phyloP scores from a whole-genome alignment of 164 flowering plant genomes.

The Protea cynaroides region DNA sequence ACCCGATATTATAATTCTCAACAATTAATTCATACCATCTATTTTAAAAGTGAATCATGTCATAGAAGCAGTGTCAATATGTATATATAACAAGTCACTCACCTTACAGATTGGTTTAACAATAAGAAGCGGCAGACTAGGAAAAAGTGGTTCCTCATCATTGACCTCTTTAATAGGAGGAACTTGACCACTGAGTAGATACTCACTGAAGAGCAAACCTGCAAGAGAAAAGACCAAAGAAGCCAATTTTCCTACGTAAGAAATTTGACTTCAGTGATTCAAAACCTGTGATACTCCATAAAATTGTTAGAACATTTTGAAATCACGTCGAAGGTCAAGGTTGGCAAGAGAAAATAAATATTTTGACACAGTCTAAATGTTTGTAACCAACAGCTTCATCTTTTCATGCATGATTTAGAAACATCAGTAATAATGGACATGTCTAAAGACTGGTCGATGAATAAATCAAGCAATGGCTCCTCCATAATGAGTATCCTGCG shows the following conservation, averaged over 20 bases:
- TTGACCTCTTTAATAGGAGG: constrained; percentile 90
- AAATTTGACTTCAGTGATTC: not conserved
- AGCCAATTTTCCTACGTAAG: not conserved
- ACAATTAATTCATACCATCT: no score
- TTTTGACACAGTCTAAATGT: no score
- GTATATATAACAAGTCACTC: constrained; percentile 16
- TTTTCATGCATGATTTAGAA: no score
- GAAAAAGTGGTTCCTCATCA: constrained; percentile 88
- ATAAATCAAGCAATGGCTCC: no score
- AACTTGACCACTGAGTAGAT: constrained; percentile 85
- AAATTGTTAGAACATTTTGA: no score
- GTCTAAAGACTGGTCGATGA: no score
- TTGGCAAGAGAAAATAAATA: no score
- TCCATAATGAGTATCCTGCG: no score
- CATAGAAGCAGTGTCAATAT: not conserved
- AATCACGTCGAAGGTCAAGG: no score
- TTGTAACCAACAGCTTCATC: no score
- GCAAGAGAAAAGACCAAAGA: constrained; percentile 11
- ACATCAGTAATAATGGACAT: no score
- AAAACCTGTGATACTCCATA: not conserved
- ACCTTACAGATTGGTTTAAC: constrained; percentile 35
- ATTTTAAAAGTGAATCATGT: not conserved
- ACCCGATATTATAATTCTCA: no score
- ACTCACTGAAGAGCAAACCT: constrained; percentile 95
- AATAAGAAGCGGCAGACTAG: constrained; percentile 43